Base-by-base conservation (phyloP, 2,329 filamentous ascomycete genomes). In the Trichophaea hybrida region DNA sequence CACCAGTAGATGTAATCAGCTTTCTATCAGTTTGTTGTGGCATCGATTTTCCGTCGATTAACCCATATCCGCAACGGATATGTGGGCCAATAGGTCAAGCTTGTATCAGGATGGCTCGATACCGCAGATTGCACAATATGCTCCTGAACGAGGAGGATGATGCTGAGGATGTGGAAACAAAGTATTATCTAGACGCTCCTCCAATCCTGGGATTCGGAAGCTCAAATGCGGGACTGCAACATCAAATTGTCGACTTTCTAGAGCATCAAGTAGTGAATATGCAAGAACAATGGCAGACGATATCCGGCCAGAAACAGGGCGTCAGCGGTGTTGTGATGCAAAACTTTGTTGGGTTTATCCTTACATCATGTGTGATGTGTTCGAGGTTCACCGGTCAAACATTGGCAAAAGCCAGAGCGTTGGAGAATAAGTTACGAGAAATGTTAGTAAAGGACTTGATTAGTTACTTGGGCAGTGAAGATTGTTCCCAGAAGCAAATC, bases 1-100 rank as follows among this genome's bases (percentile, higher is more conserved):
- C 79, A 13, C 81, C 86, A 3, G 69, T 78, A 35, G 81, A 89
- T 64, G 71, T 94, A 24, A 73, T 86, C 40, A 81, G 81, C 64
- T 67, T 67, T 44, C 53, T 66, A 7, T 52, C 62, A 46, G 48
- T 58, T 10, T 65, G 64, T 46, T 64, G 57, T 40, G 65, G 64
- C 31, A 58, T 52, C 17, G 61, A 57, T 24, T 15, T 51, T 24
- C 49, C 60, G 51, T 35, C 48, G 32, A 52, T 59, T 8, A 59
- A 63, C 24, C 54, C 55, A 24, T 59, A 59, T 34, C 34, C 53
- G 6, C 55, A 52, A 4, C 57, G 51, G 37, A 15, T 71, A 0
- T 72, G 75, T 63, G 74, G 74, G 2, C 61, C 69, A 8, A 68
- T 77, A 24, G 74, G 71, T 6, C 74, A 75, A 64, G 71, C 74